Conservation (phyloP, 768 basidiomycete genomes). For the Hebeloma cylindrosporum region DNA sequence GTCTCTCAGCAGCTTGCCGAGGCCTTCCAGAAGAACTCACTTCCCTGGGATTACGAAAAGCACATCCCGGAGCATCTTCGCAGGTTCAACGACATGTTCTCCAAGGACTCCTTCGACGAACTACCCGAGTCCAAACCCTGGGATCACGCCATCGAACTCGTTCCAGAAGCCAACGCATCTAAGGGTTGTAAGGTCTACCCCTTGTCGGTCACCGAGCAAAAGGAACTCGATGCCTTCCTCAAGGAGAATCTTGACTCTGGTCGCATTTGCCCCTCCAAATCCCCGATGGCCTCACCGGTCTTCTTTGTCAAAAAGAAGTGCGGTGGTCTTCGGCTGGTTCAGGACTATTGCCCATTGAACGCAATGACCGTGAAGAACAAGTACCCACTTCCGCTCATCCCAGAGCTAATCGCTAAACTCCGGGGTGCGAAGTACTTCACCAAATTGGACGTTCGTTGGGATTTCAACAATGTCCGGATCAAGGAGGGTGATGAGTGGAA, state of each 20-base stretch:
- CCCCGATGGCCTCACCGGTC: neutral
- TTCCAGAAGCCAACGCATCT: too few species aligned
- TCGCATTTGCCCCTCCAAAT: neutral
- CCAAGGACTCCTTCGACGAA: slow-evolving; percentile 7
- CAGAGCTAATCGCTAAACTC: too few species aligned
- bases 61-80: neutral
- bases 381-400: slow-evolving; percentile 32
- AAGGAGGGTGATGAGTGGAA: slow-evolving; percentile 45
- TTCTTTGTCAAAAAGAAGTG: neutral
- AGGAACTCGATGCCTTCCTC: slow-evolving; percentile 18
- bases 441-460: too few species aligned
- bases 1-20: too few species aligned
- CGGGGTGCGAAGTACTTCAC: too few species aligned
- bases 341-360: slow-evolving; percentile 31
- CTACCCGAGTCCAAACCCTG: slow-evolving; percentile 7
- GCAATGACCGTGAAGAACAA: slow-evolving; percentile 26
- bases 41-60: neutral
- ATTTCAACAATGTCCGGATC: too few species aligned
- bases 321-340: slow-evolving; percentile 22
- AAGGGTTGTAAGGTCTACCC: too few species aligned
- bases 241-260: slow-evolving; percentile 1
- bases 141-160: too few species aligned
- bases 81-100: neutral
- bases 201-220: slow-evolving; percentile 26
- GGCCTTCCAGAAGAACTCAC: neutral